Evolutionary conservation across 2,329 filamentous ascomycete genomes (phyloP), one percentile per base, ranked within the genome.

Genomic region (Ceratocystis variospora): DNA sequence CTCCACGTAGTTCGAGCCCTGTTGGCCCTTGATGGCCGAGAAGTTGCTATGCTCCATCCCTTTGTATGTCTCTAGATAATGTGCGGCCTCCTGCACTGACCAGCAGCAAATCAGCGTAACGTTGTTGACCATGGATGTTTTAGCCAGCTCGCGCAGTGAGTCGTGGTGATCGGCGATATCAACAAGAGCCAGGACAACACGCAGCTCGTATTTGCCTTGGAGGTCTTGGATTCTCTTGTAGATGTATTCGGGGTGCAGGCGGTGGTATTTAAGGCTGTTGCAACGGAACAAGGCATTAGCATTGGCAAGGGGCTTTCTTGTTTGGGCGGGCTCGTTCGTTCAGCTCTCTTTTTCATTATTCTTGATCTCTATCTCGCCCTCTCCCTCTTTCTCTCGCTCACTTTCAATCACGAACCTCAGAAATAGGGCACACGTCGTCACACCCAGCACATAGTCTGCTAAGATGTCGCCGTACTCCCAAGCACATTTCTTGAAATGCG

Each of bases 401-500:
- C 53, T 62, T 7, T 28, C 22, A 64, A 28, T 61, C 7, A 69
- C 70, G 53, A 61, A 79, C 79, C 79, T 95, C 53, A 99, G 79
- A 73, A 97, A 99, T 4, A 99, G 81, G 0, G 90, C 92, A 72
- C 93, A 96, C 5, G 92, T 96, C 0, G 91, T 96, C 53, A 83
- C 74, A 0, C 94, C 93, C 28, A 97, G 80, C 7, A 93, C 87
- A 74, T 95, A 99, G 77, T 99, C 94, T 41, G 93, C 90, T 1
- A 88, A 87, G n/a, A 96, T 96, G 72, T 97, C 93, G 69, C 90
- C 92, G 75, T 96, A 97, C 76, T 99, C 94, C 94, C 94, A 99
- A 0, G 91, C 84, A 67, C 95, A 81, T 0, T 88, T 86, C 68
- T 87, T 87, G 71, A 99, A 83, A 75, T 87, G 85, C 65, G 89